Base-by-base conservation (phyloP, 805 yeast genomes). In the Pichia phayaonensis region DNA sequence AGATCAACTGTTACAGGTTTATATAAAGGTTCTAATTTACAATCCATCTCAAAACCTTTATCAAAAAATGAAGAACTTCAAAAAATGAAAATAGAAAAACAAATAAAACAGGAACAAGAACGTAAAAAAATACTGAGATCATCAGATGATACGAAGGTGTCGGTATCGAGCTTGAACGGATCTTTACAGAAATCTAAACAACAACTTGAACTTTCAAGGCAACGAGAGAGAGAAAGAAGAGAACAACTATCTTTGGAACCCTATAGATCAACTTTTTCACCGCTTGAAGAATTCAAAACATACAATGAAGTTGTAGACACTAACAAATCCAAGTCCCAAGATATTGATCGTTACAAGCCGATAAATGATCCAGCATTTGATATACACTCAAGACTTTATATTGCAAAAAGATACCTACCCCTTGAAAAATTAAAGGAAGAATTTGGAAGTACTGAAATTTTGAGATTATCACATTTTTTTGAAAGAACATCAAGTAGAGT, bases 401-500 rank as follows among this genome's bases (percentile, higher is more conserved):
- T 81, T 1, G 57, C 65, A 0, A 72, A 72, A 51, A 64, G 86
- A 44, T 84, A 80, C 57, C 58, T 84, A 1, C 63, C 72, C 0
- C 42, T 55, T 10, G 61, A 57, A 0, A 60, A 59, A 0, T 53
- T 86, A 4, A 61, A 66, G 1, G 42, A 54, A 5, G 59, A 75
- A 3, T 56, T 88, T 8, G 55, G 63, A 15, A 77, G 76, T 16
- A 75, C 77, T 53, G 80, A 82, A 56, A 62, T 83, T 0, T 65
- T 86, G 44, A 69, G 85, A 40, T 62, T 87, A 2, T 75, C 76
- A 11, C 80, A 81, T 56, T 63, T 85, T 2, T 73, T 79, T 56
- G 84, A 88, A 1, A 80, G 82, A 55, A 80, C 90, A 1, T 84
- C 94, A 2, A 94, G 96, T 0, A 71, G 77, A 21, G 90, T 77